Evolutionary conservation across 495 filamentous ascomycete species (phyloP), one percentile per base, ranked within the genome.

Genomic region (Clohesyomyces aquaticus): DNA sequence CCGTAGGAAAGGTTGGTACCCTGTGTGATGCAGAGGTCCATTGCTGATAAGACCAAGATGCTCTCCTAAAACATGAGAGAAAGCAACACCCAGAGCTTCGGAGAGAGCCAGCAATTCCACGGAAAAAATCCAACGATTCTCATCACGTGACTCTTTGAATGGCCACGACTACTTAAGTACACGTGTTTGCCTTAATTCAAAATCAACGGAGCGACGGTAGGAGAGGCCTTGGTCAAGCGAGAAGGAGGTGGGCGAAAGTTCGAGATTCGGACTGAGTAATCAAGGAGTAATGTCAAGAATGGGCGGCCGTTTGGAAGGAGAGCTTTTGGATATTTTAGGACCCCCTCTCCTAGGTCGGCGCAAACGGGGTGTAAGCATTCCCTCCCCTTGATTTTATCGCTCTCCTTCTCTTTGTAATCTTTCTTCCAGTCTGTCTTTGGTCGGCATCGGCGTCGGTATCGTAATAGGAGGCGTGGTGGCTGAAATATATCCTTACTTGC

Each of bases 381-480:
- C n/a, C n/a, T n/a, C n/a, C n/a, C n/a, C n/a, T n/a, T n/a, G n/a
- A n/a, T n/a, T n/a, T n/a, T n/a, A n/a, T n/a, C n/a, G n/a, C n/a
- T n/a, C n/a, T n/a, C n/a, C n/a, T n/a, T n/a, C n/a, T n/a, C n/a
- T n/a, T n/a, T n/a, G n/a, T n/a, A n/a, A n/a, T n/a, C n/a, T n/a
- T 38, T 38, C 32, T 38, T 38, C 32, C 32, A n/a, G n/a, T n/a
- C n/a, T n/a, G n/a, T 38, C 32, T 38, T 38, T 38, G 32, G n/a
- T n/a, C n/a, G n/a, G n/a, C n/a, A n/a, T 38, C 32, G 32, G 32
- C 32, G 32, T 38, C 14, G 32, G 32, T 38, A 38, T 38, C 32
- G 6, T 38, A 38, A 38, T 38, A 38, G 14, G 32, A 38, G 32
- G 32, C 14, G 14, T 38, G 32, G 32, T 14, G 32, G 32, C 32